phyloP scores from a whole-genome alignment of 2,329 filamentous ascomycete species.

The Aspergillus hiratsukae region DNA sequence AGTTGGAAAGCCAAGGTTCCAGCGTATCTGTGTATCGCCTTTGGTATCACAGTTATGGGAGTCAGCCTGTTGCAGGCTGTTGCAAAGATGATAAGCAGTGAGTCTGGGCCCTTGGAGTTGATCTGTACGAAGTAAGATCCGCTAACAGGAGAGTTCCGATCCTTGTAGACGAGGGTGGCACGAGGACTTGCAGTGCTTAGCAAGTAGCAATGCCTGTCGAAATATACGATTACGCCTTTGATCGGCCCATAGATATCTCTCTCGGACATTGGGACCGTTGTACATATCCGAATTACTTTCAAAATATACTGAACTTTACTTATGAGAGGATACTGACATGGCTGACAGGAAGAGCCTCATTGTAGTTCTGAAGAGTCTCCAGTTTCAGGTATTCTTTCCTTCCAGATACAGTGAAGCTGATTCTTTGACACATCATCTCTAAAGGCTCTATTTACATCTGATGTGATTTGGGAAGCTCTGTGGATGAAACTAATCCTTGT shows the following conservation, averaged over 20 bases:
- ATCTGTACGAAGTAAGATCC: neutral
- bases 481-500: neutral
- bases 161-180: conserved; percentile 30
- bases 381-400: neutral
- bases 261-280: neutral
- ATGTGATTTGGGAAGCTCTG: neutral
- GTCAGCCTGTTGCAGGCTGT: conserved; percentile 73
- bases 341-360: neutral
- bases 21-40: conserved; percentile 65
- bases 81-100: conserved; percentile 57
- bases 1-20: conserved; percentile 71
- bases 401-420: neutral
- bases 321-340: neutral
- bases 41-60: conserved; percentile 74
- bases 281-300: too few species aligned
- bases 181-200: conserved; percentile 26
- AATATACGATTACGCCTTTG: neutral
- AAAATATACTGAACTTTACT: neutral
- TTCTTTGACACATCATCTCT: neutral
- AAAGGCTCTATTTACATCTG: neutral
- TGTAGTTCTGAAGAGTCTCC: neutral
- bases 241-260: neutral
- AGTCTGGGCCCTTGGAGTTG: conserved; percentile 10
- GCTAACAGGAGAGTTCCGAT: conserved; percentile 8
- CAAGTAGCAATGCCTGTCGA: neutral